phyloP scores from a whole-genome alignment of 2,329 filamentous ascomycete genomes.

The Xylaria sp. region DNA sequence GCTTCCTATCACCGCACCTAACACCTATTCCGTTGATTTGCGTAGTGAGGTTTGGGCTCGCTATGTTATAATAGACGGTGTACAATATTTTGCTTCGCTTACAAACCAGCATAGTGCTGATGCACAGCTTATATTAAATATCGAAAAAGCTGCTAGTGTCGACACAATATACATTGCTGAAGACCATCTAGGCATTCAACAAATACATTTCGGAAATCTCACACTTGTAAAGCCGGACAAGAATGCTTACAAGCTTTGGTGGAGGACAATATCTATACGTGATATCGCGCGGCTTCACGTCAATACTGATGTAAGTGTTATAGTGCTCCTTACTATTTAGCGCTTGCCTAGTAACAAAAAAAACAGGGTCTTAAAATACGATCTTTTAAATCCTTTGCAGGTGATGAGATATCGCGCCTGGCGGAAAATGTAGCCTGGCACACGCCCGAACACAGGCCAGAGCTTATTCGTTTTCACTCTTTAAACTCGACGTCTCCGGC shows the following conservation, averaged over 20 bases:
- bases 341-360: not conserved
- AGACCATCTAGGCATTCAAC: conserved; percentile 12
- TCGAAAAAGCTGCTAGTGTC: not conserved
- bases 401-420: not conserved
- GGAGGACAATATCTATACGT: not conserved
- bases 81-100: conserved; percentile 8
- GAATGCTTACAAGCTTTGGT: not conserved
- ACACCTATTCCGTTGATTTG: not conserved
- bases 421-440: not conserved
- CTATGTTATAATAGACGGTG: conserved; percentile 15
- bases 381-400: not conserved
- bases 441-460: not conserved
- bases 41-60: conserved; percentile 2
- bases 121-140: conserved; percentile 10
- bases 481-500: not conserved
- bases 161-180: conserved; percentile 10
- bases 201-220: conserved; percentile 1
- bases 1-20: not conserved
- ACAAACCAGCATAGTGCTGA: not conserved
- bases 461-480: not conserved
- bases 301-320: not conserved
- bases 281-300: not conserved
- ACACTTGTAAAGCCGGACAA: not conserved
- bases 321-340: not conserved
- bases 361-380: conserved; percentile 10